Percentiles rank a stretch among this genome's conserved stretches.
phyloP scores from a whole-genome alignment of 148 eudicot genomes.

The Rhododendron kiyosumense region DNA sequence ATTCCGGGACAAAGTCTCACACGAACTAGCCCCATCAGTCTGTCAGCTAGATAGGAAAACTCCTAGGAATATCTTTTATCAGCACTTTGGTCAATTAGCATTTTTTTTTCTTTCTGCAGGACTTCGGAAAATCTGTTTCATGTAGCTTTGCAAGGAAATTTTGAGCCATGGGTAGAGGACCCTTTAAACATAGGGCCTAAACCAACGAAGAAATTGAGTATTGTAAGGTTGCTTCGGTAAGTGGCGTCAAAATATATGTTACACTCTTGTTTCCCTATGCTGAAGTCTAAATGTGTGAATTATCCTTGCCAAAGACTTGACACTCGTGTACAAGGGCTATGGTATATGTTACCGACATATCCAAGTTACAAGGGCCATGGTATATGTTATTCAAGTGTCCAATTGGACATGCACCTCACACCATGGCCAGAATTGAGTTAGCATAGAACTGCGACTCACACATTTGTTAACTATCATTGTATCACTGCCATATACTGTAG shows the following conservation, averaged over 20 bases:
- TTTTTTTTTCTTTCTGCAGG: neutral
- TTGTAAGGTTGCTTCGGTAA: neutral
- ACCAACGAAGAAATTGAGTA: neutral
- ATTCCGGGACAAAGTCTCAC: neutral
- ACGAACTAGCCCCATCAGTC: neutral
- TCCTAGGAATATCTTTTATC: neutral
- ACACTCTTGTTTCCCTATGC: neutral
- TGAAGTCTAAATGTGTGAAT: neutral
- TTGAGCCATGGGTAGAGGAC: neutral
- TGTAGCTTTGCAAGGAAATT: neutral
- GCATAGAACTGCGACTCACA: neutral
- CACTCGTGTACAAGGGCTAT: neutral
- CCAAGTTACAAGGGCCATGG: neutral
- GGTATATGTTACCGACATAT: neutral
- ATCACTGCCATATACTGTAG: neutral
- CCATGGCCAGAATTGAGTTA: neutral
- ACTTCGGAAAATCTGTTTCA: neutral
- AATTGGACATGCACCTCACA: neutral
- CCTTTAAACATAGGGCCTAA: neutral
- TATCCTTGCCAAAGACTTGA: neutral
- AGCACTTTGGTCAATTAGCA: neutral
- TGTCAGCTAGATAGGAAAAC: neutral
- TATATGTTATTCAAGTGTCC: neutral
- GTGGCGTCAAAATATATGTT: neutral
- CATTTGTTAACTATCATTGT: neutral